A percentile compares a stretch with the other conserved stretches of the same genome.
phyloP scores from a whole-genome alignment of 345 rosid species.

The Gossypium herbaceum region DNA sequence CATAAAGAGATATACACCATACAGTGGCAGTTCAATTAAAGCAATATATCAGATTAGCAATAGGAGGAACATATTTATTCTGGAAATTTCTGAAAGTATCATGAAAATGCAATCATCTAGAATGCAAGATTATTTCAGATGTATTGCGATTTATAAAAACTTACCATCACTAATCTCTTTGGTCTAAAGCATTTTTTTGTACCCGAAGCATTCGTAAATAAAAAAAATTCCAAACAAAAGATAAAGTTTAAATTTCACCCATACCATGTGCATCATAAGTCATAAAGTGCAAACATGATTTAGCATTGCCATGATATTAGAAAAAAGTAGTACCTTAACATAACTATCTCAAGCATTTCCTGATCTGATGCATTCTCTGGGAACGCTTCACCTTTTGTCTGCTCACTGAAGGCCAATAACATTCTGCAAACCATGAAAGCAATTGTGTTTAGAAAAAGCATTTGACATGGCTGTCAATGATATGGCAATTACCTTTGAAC shows the following conservation, averaged over 20 bases:
- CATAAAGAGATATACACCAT: background rate
- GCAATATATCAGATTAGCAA: constrained; percentile 5
- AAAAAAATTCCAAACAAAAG: background rate
- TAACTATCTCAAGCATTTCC: constrained; percentile 87
- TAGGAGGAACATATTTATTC: background rate
- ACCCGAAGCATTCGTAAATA: background rate
- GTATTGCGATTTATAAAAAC: background rate
- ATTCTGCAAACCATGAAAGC: constrained; percentile 53
- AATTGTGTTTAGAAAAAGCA: background rate
- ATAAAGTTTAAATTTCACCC: background rate
- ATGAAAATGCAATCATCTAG: background rate
- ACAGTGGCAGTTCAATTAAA: background rate
- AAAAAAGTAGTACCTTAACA: constrained; percentile 54
- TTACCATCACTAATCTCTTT: background rate
- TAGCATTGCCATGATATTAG: constrained; percentile 1
- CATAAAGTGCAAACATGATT: background rate
- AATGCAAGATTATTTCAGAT: background rate
- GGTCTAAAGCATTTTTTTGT: background rate
- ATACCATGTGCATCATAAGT: background rate
- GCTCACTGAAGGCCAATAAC: constrained; percentile 83
- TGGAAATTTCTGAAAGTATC: background rate
- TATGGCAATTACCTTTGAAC: background rate
- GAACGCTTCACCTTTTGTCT: constrained; percentile 61
- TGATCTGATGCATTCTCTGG: constrained; percentile 82
- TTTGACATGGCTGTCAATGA: background rate